These are phyloP conservation scores for Lasiodiplodia sp. DNA, from an alignment of 2,329 filamentous ascomycete species.

Conservation along the genomic window DNA sequence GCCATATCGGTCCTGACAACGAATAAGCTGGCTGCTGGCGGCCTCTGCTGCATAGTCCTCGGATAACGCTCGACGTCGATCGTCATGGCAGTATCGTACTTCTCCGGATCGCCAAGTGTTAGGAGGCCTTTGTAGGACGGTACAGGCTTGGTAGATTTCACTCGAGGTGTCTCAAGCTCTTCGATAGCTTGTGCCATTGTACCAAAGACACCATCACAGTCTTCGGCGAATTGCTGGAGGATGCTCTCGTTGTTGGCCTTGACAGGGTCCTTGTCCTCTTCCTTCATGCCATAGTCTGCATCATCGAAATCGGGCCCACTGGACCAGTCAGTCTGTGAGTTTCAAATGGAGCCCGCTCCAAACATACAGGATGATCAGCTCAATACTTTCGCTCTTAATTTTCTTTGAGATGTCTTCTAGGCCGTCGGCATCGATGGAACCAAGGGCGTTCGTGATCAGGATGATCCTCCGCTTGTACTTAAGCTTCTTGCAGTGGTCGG, in stretches of 20 bases:
- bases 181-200: slow-evolving; percentile 86
- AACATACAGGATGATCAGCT: slow-evolving; percentile 78
- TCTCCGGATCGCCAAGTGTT: slow-evolving; percentile 78
- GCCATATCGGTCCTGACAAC: slow-evolving; percentile 60
- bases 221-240: slow-evolving; percentile 69
- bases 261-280: slow-evolving; percentile 64
- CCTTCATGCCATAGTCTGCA: slow-evolving; percentile 84
- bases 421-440: slow-evolving; percentile 74
- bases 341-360: slow-evolving; percentile 28
- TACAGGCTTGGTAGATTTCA: slow-evolving; percentile 79
- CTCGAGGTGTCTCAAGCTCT: slow-evolving; percentile 76
- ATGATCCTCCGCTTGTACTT: slow-evolving; percentile 64
- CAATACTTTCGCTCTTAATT: slow-evolving; percentile 77
- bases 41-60: slow-evolving; percentile 77
- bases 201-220: slow-evolving; percentile 73
- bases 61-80: slow-evolving; percentile 94
- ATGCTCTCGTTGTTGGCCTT: slow-evolving; percentile 75
- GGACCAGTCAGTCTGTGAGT: neutral
- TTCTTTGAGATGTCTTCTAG: slow-evolving; percentile 74
- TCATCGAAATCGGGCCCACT: slow-evolving; percentile 96
- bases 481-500: slow-evolving; percentile 74
- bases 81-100: slow-evolving; percentile 75
- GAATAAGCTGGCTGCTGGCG: slow-evolving; percentile 80
- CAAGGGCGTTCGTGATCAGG: slow-evolving; percentile 82
- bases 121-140: slow-evolving; percentile 81